Percentiles rank a stretch among this genome's conserved stretches.
Conservation (phyloP, 73 alveolate species). For the Tetrahymena malaccensis region DNA sequence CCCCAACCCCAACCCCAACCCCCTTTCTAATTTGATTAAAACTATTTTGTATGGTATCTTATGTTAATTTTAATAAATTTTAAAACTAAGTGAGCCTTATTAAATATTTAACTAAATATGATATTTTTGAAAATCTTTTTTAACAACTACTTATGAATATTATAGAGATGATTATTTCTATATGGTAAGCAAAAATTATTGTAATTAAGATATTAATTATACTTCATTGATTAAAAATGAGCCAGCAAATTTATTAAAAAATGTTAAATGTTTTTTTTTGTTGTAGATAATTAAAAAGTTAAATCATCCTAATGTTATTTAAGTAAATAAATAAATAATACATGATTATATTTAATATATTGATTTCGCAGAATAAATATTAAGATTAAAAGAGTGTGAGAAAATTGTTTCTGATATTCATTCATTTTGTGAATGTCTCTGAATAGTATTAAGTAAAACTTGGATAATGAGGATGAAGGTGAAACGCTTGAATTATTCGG, state of each 20-base stretch:
- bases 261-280: not conserved
- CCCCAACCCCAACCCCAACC: not conserved
- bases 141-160: too few relatives aligned
- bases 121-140: too few relatives aligned
- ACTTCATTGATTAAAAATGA: not conserved
- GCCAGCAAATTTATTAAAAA: not conserved
- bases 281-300: not conserved
- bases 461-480: not conserved
- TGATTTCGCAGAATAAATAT: not conserved
- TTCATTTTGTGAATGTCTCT: not conserved
- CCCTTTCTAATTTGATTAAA: not conserved
- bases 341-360: not conserved
- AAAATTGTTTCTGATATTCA: not conserved
- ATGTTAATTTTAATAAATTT: not conserved
- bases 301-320: not conserved
- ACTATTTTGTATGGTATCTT: not conserved
- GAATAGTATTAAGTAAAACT: not conserved
- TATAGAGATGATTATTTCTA: too few relatives aligned
- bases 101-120: too few relatives aligned
- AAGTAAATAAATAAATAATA: not conserved
- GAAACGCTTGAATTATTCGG: not conserved
- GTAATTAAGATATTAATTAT: not conserved
- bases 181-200: too few relatives aligned
- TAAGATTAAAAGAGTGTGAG: not conserved
- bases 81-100: too few relatives aligned